phyloP scores from a whole-genome alignment of 148 eudicot genomes.

The Polygonum maritimum region DNA sequence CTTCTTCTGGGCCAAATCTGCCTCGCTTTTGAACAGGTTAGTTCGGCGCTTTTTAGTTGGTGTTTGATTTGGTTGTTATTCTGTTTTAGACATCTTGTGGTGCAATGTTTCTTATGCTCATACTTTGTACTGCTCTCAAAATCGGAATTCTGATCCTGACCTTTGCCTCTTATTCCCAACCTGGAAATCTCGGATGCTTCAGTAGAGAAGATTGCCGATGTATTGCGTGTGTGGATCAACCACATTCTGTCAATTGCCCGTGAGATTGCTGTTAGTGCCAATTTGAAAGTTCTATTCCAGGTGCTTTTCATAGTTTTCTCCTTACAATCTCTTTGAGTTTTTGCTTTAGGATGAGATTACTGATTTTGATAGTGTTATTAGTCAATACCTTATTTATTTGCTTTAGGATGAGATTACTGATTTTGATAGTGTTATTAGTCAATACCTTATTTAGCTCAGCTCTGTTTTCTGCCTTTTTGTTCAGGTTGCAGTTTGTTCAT shows the following conservation, averaged over 20 bases:
- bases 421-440: no score
- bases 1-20: slow-evolving; percentile 95
- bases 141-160: slow-evolving; percentile 36
- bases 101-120: background rate
- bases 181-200: slow-evolving; percentile 67
- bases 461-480: background rate
- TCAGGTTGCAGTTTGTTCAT: slow-evolving; percentile 61
- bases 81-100: background rate
- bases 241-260: slow-evolving; percentile 54
- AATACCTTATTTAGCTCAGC: background rate
- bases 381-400: background rate
- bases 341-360: background rate
- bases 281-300: slow-evolving; percentile 57
- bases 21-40: slow-evolving; percentile 83
- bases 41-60: background rate
- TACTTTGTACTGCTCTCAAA: background rate
- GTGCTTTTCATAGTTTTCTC: slow-evolving; percentile 21
- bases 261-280: slow-evolving; percentile 70
- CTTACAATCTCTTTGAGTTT: background rate
- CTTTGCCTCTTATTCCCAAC: slow-evolving; percentile 91
- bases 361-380: no score
- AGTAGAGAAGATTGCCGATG: slow-evolving; percentile 53
- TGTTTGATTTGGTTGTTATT: background rate
- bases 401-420: background rate
- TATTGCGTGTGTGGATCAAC: slow-evolving; percentile 49